A percentile compares a stretch with the other conserved stretches of the same genome.
These are phyloP conservation scores for Keqinozyma sinolaborantium DNA, from an alignment of 1,139 yeast species.

Conservation along the genomic window DNA sequence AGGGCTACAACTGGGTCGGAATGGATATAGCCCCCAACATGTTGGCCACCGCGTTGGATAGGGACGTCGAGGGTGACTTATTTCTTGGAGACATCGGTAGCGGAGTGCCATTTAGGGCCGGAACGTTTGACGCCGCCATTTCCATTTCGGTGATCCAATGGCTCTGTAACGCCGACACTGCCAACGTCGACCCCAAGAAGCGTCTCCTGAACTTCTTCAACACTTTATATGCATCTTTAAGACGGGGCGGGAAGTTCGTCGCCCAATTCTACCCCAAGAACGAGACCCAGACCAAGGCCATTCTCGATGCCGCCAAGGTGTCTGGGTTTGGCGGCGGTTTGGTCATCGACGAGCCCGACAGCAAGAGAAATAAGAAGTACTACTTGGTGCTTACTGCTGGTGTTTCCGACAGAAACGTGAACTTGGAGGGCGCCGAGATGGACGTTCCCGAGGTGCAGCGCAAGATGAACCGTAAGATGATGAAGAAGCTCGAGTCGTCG, in stretches of 20 bases:
- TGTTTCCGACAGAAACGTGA: constrained; percentile 61
- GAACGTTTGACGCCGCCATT: constrained; percentile 95
- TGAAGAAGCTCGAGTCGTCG: constrained; percentile 63
- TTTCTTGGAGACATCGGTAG: constrained; percentile 89
- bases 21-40: constrained; percentile 95
- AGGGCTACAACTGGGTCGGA: constrained; percentile 94
- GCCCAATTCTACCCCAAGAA: constrained; percentile 96
- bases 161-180: constrained; percentile 93
- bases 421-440: constrained; percentile 77
- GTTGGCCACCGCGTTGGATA: constrained; percentile 91
- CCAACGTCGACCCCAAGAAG: constrained; percentile 80
- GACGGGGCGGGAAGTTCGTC: constrained; percentile 93
- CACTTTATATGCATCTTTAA: constrained; percentile 79
- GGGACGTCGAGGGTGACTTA: constrained; percentile 92
- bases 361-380: constrained; percentile 85
- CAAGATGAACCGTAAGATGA: constrained; percentile 44
- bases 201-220: constrained; percentile 82
- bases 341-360: constrained; percentile 89
- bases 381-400: constrained; percentile 92
- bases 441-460: constrained; percentile 51
- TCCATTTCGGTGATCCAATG: constrained; percentile 96
- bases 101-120: constrained; percentile 94
- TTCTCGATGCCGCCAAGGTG: constrained; percentile 80
- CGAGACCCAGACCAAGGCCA: constrained; percentile 77
- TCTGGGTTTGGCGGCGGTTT: constrained; percentile 98